Base-by-base conservation (phyloP, 306 rosid species). In the Inga laurina region DNA sequence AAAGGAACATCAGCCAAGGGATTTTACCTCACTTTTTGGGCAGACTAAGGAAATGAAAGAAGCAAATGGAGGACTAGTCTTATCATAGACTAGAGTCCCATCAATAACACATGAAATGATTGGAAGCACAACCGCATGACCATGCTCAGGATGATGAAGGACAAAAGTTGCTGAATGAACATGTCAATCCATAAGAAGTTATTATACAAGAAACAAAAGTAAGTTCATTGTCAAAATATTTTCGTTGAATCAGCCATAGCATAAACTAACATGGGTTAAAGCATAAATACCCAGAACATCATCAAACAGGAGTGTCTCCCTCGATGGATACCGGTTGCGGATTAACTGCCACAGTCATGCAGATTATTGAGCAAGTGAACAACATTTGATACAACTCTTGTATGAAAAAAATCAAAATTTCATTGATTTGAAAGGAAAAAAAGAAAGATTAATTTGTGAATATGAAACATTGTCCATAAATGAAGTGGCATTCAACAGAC, bases 121-220 rank as follows among this genome's bases (percentile, higher is more conserved):
- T 75, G 99, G 99, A 87, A 92, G 98, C 64, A 96, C 91, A 82
- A 96, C 96, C 57, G 97, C 97, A 84, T 96, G 98, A 56, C 99
- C 99, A 45, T 96, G 98, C 90, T 96, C 99, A 10, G 99, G 99
- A 90, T 96, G 99, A 80, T 96, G 94, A 86, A 94, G 97, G 54
- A 96, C 94, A 88, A 96, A 94, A 56, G 91, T 90, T n/a, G 99
- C 99, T 96, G 97, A 84, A 92, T 61, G 45, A 13, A 69, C 34
- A 45, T 45, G 59, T 14, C n/a, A 72, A 45, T 22, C 24, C 41
- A 69, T 66, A 66, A 84, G 51, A 73, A 82, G 86, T 90, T 86
- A 89, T 69, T 75, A 87, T 22, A 56, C 70, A 88, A 46, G 49
- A 35, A 19, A 43, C 77, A 77, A 74, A 72, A 75, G 86, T 41